Conservation (phyloP, 257 asterid species). For the Capsicum rhomboideum region DNA sequence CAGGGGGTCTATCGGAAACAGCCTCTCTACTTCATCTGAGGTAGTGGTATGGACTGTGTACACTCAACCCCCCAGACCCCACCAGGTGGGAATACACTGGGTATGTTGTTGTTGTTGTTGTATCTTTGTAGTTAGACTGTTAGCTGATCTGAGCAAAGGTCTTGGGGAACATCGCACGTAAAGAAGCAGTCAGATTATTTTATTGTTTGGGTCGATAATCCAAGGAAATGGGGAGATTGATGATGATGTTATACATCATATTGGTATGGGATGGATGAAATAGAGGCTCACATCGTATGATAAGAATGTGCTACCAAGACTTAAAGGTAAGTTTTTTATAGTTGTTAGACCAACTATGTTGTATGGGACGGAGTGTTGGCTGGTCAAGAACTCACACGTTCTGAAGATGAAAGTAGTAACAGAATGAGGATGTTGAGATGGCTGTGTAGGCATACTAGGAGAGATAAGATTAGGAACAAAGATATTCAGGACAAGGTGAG, state of each 20-base stretch:
- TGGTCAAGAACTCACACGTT: neutral
- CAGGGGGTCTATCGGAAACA: too few relatives aligned
- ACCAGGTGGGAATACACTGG: too few relatives aligned
- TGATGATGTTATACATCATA: neutral
- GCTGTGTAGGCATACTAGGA: too few relatives aligned
- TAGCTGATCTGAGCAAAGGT: neutral
- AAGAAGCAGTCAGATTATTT: neutral
- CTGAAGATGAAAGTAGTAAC: neutral
- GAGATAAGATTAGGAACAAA: neutral
- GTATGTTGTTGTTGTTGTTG: too few relatives aligned
- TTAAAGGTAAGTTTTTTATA: neutral
- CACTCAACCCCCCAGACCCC: too few relatives aligned
- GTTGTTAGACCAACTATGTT: neutral
- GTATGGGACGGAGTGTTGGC: neutral
- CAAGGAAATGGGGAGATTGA: neutral
- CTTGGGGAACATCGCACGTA: neutral
- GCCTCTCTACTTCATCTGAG: too few relatives aligned
- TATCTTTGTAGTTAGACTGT: too few relatives aligned
- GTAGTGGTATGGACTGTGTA: too few relatives aligned
- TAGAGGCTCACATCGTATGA: neutral
- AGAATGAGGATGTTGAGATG: too few relatives aligned
- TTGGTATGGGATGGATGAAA: too few relatives aligned
- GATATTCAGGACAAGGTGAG: neutral
- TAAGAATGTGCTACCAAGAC: neutral
- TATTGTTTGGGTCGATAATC: neutral